Base-by-base conservation (phyloP, 2,329 filamentous ascomycete genomes). In the Alternaria panax region DNA sequence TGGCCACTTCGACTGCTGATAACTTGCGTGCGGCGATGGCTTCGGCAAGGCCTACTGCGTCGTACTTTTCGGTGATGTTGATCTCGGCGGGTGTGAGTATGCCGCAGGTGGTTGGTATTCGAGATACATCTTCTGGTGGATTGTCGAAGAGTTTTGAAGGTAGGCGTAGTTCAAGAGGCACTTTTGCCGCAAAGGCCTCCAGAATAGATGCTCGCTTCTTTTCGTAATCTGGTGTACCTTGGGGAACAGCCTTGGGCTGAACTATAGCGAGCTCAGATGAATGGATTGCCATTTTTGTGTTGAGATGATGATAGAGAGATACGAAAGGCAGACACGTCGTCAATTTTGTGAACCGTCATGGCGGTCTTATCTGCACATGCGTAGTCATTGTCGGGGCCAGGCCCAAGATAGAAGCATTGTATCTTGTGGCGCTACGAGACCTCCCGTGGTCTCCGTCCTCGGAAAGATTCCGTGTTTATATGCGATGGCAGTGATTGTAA, bases 31-130 rank as follows among this genome's bases (percentile, higher is more conserved):
- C 59, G 0, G 77, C 76, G 8, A 84, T 79, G 9, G 76, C 79
- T 27, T 70, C 72, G 0, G 80, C 78, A 5, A 85, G 75, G 2
- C 67, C 76, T 5, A 76, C 71, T 0, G 79, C 81, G 62, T 84
- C 81, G 48, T 81, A 80, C 14, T 76, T 72, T 32, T 83, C 80
- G 0, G 85, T 86, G 34, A 86, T 83, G 8, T 77, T 73, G 4
- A 85, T 62, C 65, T 86, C 84, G n/a, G 73, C 60, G 0, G 75
- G 46, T 0, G 80, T 78, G 7, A 86, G 68, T 7, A 86, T 69
- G 1, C 83, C 82, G 50, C 80, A 82, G 14, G 51, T 57, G 3
- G 12, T 34, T 14, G 66, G 67, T 18, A 51, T 73, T 54, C 24
- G 67, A 47, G 11, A 66, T 2, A 71, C 69, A 55, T 71, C 43